Evolutionary conservation across 176 grass and related monocot genomes (phyloP), one percentile per base, ranked within the genome.

Genomic region (Juncus effusus): DNA sequence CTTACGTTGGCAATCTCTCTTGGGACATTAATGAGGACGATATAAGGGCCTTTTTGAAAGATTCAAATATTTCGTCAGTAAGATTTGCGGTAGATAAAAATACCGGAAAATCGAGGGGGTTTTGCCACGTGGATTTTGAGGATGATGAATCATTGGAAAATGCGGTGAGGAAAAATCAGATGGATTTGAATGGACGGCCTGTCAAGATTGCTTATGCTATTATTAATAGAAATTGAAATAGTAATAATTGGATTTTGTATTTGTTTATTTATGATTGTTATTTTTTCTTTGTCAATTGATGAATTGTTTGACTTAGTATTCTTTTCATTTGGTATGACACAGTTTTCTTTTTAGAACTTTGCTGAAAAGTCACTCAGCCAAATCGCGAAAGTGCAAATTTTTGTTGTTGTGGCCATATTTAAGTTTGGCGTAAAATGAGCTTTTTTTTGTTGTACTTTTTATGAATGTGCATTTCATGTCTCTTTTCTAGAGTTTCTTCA

Each of bases 91-190:
- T 78, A 0, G 76, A 93, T 69, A 93, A 86, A 58, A 77, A 54
- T 40, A 93, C 83, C 0, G 88, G 88, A 16, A 69, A 50, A 60
- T 84, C 68, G 44, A 74, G 80, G 1, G 94, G 94, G 42, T 99
- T 93, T 73, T 84, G 83, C 40, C 88, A 99, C 56, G 54, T 93
- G 15, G 94, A 99, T 76, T 93, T 99, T 40, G 63, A 93, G 60
- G 88, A 97, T 3, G 88, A 89, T 0, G 57, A 89, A 4, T 99
- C 88, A 0, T 80, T 93, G 39, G 88, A 93, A 69, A 84, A 76
- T 72, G 88, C 85, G 49, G 65, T 99, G 5, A 70, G 67, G 35
- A 87, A 89, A 84, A 89, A 93, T 38, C 88, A 99, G 55, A 67
- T 61, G 75, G 80, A 86, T 38, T 58, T 93, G 51, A 64, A 62